Conservation (phyloP, 2,329 filamentous ascomycete species). For the Fusarium protoensiforme region DNA sequence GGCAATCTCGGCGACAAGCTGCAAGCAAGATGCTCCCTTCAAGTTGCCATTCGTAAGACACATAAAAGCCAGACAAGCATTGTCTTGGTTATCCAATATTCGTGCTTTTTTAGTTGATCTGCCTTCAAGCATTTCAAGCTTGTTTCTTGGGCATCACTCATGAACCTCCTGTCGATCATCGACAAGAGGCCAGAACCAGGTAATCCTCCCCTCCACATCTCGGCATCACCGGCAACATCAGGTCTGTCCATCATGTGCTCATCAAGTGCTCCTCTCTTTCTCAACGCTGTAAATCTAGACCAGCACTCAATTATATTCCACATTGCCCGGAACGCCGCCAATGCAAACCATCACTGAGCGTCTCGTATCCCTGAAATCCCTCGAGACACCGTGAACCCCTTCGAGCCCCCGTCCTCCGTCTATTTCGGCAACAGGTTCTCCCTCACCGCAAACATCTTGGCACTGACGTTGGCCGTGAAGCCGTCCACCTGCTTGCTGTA, state of each 20-base stretch:
- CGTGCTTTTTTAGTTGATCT: constrained; percentile 20
- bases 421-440: constrained; percentile 72
- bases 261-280: constrained; percentile 45
- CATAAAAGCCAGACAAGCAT: not conserved
- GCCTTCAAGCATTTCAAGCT: constrained; percentile 6
- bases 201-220: constrained; percentile 26
- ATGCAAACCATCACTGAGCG: constrained; percentile 53
- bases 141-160: constrained; percentile 24
- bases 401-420: constrained; percentile 22
- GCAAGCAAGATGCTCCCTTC: not conserved
- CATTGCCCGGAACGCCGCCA: constrained; percentile 55
- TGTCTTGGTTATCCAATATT: not conserved
- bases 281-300: constrained; percentile 50
- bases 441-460: constrained; percentile 98
- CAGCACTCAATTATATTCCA: constrained; percentile 52
- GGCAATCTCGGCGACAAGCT: not conserved
- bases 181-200: constrained; percentile 7
- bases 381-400: constrained; percentile 40
- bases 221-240: constrained; percentile 29
- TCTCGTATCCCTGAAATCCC: constrained; percentile 43
- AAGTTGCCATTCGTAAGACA: not conserved
- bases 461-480: constrained; percentile 89
- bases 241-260: constrained; percentile 36
- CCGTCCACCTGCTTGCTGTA: constrained; percentile 97
- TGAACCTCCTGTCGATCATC: constrained; percentile 15